phyloP scores from a whole-genome alignment of 257 asterid species.

The Catharanthus roseus region DNA sequence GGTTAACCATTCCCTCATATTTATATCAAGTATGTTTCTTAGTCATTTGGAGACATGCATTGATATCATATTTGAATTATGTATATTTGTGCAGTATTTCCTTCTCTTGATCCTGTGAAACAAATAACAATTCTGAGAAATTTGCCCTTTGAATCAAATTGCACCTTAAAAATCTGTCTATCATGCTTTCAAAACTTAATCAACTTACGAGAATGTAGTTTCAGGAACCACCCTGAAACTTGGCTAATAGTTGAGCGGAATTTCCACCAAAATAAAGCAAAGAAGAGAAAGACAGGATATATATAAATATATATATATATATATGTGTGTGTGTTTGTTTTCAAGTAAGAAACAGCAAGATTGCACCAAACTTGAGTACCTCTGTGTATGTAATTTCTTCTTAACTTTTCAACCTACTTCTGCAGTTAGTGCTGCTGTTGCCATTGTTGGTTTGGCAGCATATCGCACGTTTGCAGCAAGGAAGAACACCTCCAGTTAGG shows the following conservation, averaged over 20 bases:
- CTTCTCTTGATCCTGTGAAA: not conserved
- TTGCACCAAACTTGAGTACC: not conserved
- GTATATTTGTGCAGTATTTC: not conserved
- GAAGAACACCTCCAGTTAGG: constrained; percentile 60
- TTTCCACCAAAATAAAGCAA: not conserved
- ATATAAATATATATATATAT: no score
- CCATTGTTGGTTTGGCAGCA: constrained; percentile 78
- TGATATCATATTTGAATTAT: not conserved
- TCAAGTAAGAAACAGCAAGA: no score
- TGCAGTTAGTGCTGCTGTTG: constrained; percentile 88
- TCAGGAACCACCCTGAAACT: no score
- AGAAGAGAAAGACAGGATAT: not conserved
- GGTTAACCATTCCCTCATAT: constrained; percentile 56
- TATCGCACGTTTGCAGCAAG: constrained; percentile 74
- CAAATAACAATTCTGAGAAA: not conserved
- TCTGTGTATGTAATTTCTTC: not conserved
- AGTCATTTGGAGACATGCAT: not conserved
- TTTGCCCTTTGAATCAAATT: not conserved
- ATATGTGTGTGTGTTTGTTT: no score
- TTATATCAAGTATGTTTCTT: constrained; percentile 59
- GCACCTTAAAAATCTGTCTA: no score
- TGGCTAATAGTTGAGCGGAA: not conserved
- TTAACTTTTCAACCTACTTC: constrained; percentile 12
- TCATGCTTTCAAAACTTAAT: no score
- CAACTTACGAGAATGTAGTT: no score